phyloP scores from a whole-genome alignment of 106 monocot genomes.

The Dendrobium chrysotoxum region DNA sequence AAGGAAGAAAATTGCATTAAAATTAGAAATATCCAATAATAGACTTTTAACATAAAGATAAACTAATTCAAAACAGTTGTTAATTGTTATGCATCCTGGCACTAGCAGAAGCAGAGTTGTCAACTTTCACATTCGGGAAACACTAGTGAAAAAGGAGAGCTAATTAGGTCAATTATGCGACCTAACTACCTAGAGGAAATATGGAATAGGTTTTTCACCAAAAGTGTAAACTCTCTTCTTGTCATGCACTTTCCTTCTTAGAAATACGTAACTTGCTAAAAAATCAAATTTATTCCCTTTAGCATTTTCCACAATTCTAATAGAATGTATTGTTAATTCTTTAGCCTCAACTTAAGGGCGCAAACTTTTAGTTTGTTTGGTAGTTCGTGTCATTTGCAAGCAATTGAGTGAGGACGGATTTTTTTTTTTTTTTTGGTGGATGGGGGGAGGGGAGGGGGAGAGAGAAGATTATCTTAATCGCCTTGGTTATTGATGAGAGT shows the following conservation, averaged over 20 bases:
- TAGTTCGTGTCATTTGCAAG: too few relatives aligned
- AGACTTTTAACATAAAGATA: not conserved
- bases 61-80: not conserved
- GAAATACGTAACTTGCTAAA: not conserved
- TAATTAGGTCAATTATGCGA: not conserved
- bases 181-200: not conserved
- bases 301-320: not conserved
- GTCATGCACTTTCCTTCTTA: not conserved
- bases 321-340: not conserved
- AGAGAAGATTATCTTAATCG: too few relatives aligned
- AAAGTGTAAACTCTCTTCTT: not conserved
- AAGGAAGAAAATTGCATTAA: conserved; percentile 3
- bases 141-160: not conserved
- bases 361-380: not conserved
- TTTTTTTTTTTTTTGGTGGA: too few relatives aligned
- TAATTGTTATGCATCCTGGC: not conserved
- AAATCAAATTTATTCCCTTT: not conserved
- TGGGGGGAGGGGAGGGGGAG: too few relatives aligned
- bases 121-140: not conserved
- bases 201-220: not conserved
- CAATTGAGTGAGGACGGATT: too few relatives aligned
- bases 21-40: conserved; percentile 5
- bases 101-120: not conserved
- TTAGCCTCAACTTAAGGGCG: not conserved
- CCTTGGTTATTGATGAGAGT: too few relatives aligned